A percentile compares a stretch with the other conserved stretches of the same genome.
These are phyloP conservation scores for Podosphaera fusca DNA, from an alignment of 2,329 filamentous ascomycete species.

Conservation along the genomic window DNA sequence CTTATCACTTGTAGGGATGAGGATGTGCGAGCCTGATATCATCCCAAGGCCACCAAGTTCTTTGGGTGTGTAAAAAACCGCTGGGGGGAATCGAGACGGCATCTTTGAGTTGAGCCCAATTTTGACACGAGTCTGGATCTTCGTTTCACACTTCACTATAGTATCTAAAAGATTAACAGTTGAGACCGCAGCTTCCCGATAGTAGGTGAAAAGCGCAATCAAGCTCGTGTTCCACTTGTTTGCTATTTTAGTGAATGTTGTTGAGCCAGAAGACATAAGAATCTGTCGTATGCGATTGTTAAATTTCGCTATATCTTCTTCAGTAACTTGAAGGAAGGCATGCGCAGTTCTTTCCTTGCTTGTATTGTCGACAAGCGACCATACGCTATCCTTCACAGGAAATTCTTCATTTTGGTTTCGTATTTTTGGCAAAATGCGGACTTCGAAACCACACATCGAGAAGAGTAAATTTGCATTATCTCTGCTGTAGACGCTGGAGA, in stretches of 20 bases:
- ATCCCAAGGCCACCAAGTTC: slow-evolving; percentile 91
- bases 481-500: slow-evolving; percentile 89
- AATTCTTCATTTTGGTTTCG: slow-evolving; percentile 93
- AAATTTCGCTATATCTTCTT: slow-evolving; percentile 96
- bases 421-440: slow-evolving; percentile 84
- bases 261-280: slow-evolving; percentile 97
- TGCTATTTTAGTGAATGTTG: slow-evolving; percentile 97
- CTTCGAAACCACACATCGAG: slow-evolving; percentile 95
- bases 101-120: slow-evolving; percentile 98
- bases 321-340: slow-evolving; percentile 90
- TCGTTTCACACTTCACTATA: slow-evolving; percentile 98
- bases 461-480: slow-evolving; percentile 95
- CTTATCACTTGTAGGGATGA: slow-evolving; percentile 94
- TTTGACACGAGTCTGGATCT: slow-evolving; percentile 97
- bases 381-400: slow-evolving; percentile 90
- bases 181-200: slow-evolving; percentile 88
- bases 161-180: slow-evolving; percentile 87
- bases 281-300: slow-evolving; percentile 98
- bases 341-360: slow-evolving; percentile 94
- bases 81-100: slow-evolving; percentile 93
- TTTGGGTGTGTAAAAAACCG: slow-evolving; percentile 97
- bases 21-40: slow-evolving; percentile 95
- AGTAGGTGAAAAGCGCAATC: slow-evolving; percentile 95
- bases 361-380: slow-evolving; percentile 89
- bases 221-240: slow-evolving; percentile 99